Evolutionary conservation across 169 alveolate genomes (phyloP), one percentile per base, ranked within the genome.

Genomic region (Eimeria acervulina): DNA sequence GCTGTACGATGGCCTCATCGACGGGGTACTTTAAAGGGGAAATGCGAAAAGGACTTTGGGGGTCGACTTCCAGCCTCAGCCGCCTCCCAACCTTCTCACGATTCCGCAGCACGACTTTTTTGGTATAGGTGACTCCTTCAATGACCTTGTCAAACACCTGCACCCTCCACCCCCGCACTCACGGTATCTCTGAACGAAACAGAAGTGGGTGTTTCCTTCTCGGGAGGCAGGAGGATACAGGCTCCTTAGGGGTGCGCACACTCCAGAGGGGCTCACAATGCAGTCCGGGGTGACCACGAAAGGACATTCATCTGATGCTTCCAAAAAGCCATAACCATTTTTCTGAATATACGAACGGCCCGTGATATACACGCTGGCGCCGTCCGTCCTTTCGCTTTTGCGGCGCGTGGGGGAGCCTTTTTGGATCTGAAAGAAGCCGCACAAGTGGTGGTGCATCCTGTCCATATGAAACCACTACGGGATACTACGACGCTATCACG

Each of bases 71-170:
- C 23, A 84, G 52, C 52, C 78, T 28, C 93, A 84, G 26, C 10
- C 93, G 93, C 93, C 93, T 84, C 61, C 93, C 78, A 36, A 84
- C 59, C 36, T 42, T 59, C 59, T 84, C 93, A 36, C 80, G 93
- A 38, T 84, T 84, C 4, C 93, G 78, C 55, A 84, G 78, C 6
- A 36, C 38, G 7, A 84, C 78, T 15, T 84, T 84, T 23, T 84
- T 84, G 33, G 93, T 84, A 68, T 84, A 84, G 0, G 59, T 59
- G 59, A 59, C 59, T 55, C 93, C 93, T 84, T 52, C 80, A 84
- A 84, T 21, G 55, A 84, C 93, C 61, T 84, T 51, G 61, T 84
- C 93, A 84, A 83, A 84, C 38, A 84, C 93, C 93, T 84, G 93
- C 93, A 84, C 52, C 52, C 4, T 40, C n/a, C 40, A 66, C 40